Evolutionary conservation across 202 grass and related monocot genomes (phyloP).

Genomic region (Zizania palustris): DNA sequence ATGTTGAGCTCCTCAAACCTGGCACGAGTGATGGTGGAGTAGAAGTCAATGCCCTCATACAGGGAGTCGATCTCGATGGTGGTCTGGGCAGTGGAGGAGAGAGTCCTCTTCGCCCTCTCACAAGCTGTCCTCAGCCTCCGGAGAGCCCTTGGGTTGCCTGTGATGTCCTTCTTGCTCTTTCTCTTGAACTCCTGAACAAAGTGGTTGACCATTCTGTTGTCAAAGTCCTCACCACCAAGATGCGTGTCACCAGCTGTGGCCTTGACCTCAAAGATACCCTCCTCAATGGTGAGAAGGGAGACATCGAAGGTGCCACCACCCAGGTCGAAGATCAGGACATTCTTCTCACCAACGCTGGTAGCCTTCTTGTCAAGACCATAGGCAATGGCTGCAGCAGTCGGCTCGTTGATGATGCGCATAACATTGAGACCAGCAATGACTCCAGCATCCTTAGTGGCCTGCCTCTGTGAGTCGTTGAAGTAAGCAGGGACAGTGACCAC

Average conservation of each 20-base stretch:
- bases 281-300: slow-evolving; percentile 85
- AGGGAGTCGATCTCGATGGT: slow-evolving; percentile 87
- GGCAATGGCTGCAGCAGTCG: slow-evolving; percentile 77
- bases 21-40: slow-evolving; percentile 79
- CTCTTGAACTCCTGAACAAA: slow-evolving; percentile 95
- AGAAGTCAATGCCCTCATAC: slow-evolving; percentile 88
- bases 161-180: slow-evolving; percentile 94
- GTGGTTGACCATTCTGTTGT: slow-evolving; percentile 93
- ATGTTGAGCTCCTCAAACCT: slow-evolving; percentile 89
- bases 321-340: slow-evolving; percentile 90
- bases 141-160: slow-evolving; percentile 71
- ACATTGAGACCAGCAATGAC: slow-evolving; percentile 93
- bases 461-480: slow-evolving; percentile 90
- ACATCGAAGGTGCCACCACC: slow-evolving; percentile 94
- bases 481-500: slow-evolving; percentile 85
- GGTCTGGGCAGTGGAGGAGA: slow-evolving; percentile 84
- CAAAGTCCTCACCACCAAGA: slow-evolving; percentile 91
- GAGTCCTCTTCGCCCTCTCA: slow-evolving; percentile 90
- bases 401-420: slow-evolving; percentile 87
- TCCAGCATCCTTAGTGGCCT: slow-evolving; percentile 87
- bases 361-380: slow-evolving; percentile 96
- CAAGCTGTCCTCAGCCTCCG: slow-evolving; percentile 74
- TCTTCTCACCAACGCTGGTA: slow-evolving; percentile 81
- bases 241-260: slow-evolving; percentile 90
- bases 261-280: slow-evolving; percentile 96